Evolutionary conservation across 768 basidiomycete species (phyloP).

Genomic region (Lactarius tabidus): DNA sequence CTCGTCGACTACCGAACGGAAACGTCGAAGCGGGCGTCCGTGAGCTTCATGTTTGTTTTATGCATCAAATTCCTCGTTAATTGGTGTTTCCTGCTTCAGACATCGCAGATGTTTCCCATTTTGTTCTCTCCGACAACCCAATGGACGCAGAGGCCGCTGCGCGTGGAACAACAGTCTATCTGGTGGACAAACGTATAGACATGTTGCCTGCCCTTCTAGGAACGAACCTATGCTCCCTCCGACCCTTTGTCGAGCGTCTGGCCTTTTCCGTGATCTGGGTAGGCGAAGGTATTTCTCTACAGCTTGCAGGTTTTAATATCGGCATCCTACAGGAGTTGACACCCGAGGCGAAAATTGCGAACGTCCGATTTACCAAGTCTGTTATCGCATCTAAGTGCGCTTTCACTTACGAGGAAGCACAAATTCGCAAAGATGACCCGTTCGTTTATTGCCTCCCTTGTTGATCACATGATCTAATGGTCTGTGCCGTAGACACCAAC

Average conservation of each 20-base stretch:
- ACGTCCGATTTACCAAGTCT: conserved; percentile 89
- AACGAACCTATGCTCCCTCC: conserved; percentile 90
- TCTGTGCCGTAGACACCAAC: conserved; percentile 49
- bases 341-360: conserved; percentile 82
- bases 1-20: conserved; percentile 79
- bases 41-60: conserved; percentile 44
- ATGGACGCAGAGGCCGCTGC: conserved; percentile 98
- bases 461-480: not conserved
- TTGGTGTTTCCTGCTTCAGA: conserved; percentile 45
- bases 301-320: conserved; percentile 13
- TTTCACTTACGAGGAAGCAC: conserved; percentile 96
- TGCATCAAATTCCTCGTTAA: not conserved
- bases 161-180: conserved; percentile 93
- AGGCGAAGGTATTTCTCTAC: conserved; percentile 23
- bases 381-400: conserved; percentile 96
- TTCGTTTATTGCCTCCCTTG: conserved; percentile 37
- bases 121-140: conserved; percentile 86
- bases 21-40: conserved; percentile 98
- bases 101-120: conserved; percentile 97
- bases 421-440: conserved; percentile 90
- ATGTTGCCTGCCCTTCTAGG: conserved; percentile 94
- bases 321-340: conserved; percentile 73
- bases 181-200: conserved; percentile 97
- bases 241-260: conserved; percentile 88
- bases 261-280: conserved; percentile 98